Conservation (phyloP, 257 asterid genomes). For the Fraxinus pennsylvanica region DNA sequence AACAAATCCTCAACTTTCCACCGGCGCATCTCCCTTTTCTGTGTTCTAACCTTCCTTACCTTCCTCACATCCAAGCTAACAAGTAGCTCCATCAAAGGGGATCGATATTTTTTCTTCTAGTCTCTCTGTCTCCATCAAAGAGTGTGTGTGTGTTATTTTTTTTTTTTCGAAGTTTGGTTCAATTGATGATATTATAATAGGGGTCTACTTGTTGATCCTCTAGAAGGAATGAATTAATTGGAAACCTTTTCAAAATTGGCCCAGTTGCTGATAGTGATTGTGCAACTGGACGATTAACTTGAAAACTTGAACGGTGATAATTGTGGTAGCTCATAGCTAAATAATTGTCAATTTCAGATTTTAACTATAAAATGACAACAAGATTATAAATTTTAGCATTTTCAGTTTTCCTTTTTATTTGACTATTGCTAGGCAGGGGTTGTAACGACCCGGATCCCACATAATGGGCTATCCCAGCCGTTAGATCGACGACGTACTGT, state of each 20-base stretch:
- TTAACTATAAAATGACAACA: no score
- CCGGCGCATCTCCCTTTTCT: background rate
- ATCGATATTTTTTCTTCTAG: background rate
- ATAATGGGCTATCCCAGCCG: no score
- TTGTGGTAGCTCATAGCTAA: background rate
- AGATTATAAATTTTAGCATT: background rate
- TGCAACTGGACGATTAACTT: background rate
- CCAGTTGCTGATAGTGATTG: no score
- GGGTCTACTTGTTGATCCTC: background rate
- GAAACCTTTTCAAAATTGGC: background rate
- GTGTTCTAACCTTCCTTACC: background rate
- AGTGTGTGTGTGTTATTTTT: no score
- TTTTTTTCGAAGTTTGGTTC: background rate
- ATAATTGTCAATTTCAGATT: no score
- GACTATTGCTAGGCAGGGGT: background rate
- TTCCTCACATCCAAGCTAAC: background rate
- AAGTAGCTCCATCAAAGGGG: background rate
- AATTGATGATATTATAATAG: background rate
- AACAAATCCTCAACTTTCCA: background rate
- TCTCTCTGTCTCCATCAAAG: background rate
- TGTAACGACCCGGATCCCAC: no score
- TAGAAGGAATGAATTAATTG: background rate
- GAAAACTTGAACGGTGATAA: background rate
- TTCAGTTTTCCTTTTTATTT: background rate
- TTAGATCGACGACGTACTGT: no score